Percentiles rank a stretch among this genome's conserved stretches.
phyloP scores from a whole-genome alignment of 768 basidiomycete genomes.

The Leccinum variicolor region DNA sequence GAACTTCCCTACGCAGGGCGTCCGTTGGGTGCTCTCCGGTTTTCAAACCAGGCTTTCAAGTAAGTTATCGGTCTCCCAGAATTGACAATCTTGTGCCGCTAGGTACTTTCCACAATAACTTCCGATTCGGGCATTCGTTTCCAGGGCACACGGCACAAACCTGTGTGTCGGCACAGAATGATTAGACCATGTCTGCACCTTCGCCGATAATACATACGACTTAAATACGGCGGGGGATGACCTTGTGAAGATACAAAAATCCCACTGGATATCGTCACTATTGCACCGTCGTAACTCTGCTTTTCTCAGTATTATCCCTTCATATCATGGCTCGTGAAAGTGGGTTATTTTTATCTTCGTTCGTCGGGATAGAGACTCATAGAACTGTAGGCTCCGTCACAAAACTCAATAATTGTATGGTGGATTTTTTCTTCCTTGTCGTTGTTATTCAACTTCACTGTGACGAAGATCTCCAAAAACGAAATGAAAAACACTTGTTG shows the following conservation, averaged over 20 bases:
- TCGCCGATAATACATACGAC: conserved; percentile 5
- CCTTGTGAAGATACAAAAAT: not conserved
- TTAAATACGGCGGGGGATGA: conserved; percentile 24
- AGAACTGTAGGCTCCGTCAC: conserved; percentile 29
- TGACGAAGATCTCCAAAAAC: conserved; percentile 37
- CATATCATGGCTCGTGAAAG: conserved; percentile 20
- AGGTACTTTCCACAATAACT: not conserved
- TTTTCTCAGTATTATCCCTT: not conserved
- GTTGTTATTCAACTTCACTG: not conserved
- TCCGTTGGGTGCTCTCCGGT: conserved; percentile 12
- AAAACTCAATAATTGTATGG: conserved; percentile 47
- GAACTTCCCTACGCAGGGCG: not conserved
- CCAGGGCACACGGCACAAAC: not conserved
- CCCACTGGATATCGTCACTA: not conserved
- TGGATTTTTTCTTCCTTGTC: not conserved
- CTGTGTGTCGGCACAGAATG: conserved; percentile 1
- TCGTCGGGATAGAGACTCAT: conserved; percentile 8
- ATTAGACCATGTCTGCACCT: conserved; percentile 2
- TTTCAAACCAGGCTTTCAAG: conserved; percentile 19
- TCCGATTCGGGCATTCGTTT: conserved; percentile 4
- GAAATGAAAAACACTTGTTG: conserved; percentile 29
- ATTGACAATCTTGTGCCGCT: not conserved
- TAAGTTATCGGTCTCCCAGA: conserved; percentile 11
- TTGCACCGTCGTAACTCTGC: not conserved
- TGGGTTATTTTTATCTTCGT: conserved; percentile 7